phyloP scores from a whole-genome alignment of 1,284 basidiomycete genomes.

The Exobasidium cylindrosporum region DNA sequence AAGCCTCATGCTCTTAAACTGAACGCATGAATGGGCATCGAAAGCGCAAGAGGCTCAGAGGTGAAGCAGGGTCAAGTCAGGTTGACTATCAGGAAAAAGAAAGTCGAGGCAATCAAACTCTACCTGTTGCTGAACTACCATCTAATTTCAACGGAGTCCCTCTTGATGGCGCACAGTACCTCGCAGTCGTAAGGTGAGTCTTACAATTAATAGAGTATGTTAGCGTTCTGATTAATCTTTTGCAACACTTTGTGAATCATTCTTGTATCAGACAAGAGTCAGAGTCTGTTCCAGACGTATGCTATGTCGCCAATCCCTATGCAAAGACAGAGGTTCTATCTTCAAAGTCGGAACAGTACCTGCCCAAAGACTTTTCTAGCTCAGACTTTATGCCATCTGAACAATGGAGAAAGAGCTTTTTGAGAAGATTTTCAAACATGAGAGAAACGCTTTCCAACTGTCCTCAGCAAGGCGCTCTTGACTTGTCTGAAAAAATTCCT shows the following conservation, averaged over 20 bases:
- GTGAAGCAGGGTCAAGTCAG: neutral
- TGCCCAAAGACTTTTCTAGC: neutral
- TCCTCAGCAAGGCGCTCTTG: neutral
- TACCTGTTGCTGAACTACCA: constrained; percentile 41
- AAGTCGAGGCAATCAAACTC: constrained; percentile 30
- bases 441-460: constrained; percentile 3
- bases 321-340: constrained; percentile 3
- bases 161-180: constrained; percentile 41
- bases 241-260: neutral
- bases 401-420: constrained; percentile 27
- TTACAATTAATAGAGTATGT: too few relatives aligned
- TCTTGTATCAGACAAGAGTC: constrained; percentile 19
- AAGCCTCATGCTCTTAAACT: too few relatives aligned
- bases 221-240: neutral
- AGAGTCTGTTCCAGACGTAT: neutral
- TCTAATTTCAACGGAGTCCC: constrained; percentile 41
- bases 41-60: neutral
- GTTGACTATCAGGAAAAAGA: constrained; percentile 11
- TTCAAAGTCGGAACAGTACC: neutral
- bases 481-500: neutral
- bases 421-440: constrained; percentile 21
- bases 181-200: constrained; percentile 43
- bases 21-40: neutral
- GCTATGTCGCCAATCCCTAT: constrained; percentile 26
- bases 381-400: constrained; percentile 21